Base-by-base conservation (phyloP, 306 rosid species). In the Quercus glauca region DNA sequence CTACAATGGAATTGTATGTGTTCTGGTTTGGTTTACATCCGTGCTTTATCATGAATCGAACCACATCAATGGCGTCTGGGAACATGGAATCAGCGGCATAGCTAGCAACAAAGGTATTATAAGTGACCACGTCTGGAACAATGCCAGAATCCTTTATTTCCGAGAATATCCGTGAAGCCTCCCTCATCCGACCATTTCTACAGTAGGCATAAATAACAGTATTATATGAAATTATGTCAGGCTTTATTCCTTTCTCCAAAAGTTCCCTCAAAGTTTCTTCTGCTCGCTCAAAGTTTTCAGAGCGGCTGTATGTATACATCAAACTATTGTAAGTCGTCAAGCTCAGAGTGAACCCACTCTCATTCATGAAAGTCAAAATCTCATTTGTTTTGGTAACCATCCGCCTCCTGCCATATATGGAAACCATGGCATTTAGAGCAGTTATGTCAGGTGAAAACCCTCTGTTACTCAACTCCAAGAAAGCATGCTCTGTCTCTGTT, bases 221-320 rank as follows among this genome's bases (percentile, higher is more conserved):
- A 73, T 92, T 94, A 71, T 86, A 94, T 15, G 97, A 94, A 81
- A 90, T 85, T 57, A 67, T 83, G 85, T 92, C 93, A 35, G 97
- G 95, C 85, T 92, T 92, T 77, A 90, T 87, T 60, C 97, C 99
- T 83, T 90, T 92, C 71, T 76, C 86, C 78, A 81, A 55, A 76
- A 91, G 78, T 74, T 88, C 91, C 90, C 88, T 85, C 35, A 94
- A 75, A 78, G 90, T 71, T 55, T 90, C 84, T 85, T 94, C 99
- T 4, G 99, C 85, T 75, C 85, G 89, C 73, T 87, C 84, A 61
- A 91, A 94, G 77, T 87, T 80, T 77, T 84, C 97, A 10, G 97
- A 91, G 58, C 93, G 94, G 73, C 92, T 88, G 70, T 94, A 84
- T 92, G 88, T 94, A 73, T 91, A 91, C 97, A 94, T 94, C 85